Base-by-base conservation (phyloP, 495 filamentous ascomycete genomes). In the Podospora pseudoanserina region DNA sequence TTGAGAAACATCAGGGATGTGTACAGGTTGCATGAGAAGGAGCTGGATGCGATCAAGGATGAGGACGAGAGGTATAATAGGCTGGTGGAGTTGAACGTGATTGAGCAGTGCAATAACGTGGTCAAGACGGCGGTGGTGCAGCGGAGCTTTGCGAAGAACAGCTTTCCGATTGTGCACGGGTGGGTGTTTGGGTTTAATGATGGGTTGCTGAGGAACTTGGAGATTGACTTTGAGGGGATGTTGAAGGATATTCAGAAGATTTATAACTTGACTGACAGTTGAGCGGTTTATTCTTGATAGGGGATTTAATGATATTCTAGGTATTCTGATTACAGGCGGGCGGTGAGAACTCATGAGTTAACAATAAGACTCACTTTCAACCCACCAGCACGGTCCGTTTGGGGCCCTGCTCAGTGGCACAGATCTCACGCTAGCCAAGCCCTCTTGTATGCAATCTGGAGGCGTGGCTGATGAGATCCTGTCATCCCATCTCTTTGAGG, bases 1-100 rank as follows among this genome's bases (percentile, higher is more conserved):
- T 80, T 89, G 58, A 79, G 85, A 67, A 86, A 87, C 77, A 84
- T 88, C 74, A 79, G 86, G 16, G 87, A 88, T 69, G 85, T 88
- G 34, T 87, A 87, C 69, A 77, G 84, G 11, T 73, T 86, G 60
- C 79, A 89, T 73, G 85, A 86, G 74, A 75, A 73, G 62, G 86
- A 88, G 75, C 79, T 89, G 32, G 84, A 86, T 55, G 75, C 74
- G 63, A 84, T 88, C 65, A 7, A 68, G 26, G 81, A 84, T 64
- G 80, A 81, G 56, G 68, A 70, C 0, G 73, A 75, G 59, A 79
- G 81, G 55, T 84, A 86, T 69, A 72, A 88, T 69, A 81, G 87
- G 34, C 78, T 89, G 5, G 85, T 88, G 15, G 86, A 89, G 76
- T 78, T 89, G 67, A 88, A 86, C 68, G 86, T 88, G 68, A 66